These are phyloP conservation scores for Boletus pseudopeckii DNA, from an alignment of 768 basidiomycete species.

Conservation along the genomic window DNA sequence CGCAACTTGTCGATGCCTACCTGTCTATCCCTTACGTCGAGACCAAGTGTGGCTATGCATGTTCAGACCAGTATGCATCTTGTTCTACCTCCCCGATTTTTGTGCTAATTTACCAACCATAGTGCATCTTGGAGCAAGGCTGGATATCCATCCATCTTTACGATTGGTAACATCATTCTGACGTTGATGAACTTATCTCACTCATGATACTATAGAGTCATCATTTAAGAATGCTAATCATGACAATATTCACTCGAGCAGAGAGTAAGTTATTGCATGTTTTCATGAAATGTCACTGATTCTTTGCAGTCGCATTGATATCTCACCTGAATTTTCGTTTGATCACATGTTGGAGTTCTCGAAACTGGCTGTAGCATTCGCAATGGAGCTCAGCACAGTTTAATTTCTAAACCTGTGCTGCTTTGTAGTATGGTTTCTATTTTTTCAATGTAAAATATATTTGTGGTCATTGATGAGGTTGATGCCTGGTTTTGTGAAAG, in stretches of 20 bases:
- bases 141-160: constrained; percentile 82
- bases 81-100: constrained; percentile 14
- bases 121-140: constrained; percentile 82
- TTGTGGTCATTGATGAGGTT: not conserved
- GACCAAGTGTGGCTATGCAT: constrained; percentile 92
- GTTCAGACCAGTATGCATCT: constrained; percentile 80
- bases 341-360: constrained; percentile 87
- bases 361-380: constrained; percentile 77
- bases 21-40: constrained; percentile 77
- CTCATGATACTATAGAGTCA: constrained; percentile 44
- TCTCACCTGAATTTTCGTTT: constrained; percentile 88
- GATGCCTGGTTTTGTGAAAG: not conserved
- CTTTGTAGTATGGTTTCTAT: not conserved
- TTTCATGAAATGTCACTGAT: constrained; percentile 36
- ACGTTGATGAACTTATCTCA: not conserved
- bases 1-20: constrained; percentile 68
- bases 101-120: constrained; percentile 15
- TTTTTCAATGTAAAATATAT: not conserved
- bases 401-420: not conserved
- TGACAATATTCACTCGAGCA: constrained; percentile 71
- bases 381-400: constrained; percentile 64
- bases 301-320: constrained; percentile 65
- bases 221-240: constrained; percentile 71
- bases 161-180: constrained; percentile 46
- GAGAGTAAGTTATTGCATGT: constrained; percentile 60